These are phyloP conservation scores for Xylaria cubensis DNA, from an alignment of 495 filamentous ascomycete genomes.

Conservation along the genomic window DNA sequence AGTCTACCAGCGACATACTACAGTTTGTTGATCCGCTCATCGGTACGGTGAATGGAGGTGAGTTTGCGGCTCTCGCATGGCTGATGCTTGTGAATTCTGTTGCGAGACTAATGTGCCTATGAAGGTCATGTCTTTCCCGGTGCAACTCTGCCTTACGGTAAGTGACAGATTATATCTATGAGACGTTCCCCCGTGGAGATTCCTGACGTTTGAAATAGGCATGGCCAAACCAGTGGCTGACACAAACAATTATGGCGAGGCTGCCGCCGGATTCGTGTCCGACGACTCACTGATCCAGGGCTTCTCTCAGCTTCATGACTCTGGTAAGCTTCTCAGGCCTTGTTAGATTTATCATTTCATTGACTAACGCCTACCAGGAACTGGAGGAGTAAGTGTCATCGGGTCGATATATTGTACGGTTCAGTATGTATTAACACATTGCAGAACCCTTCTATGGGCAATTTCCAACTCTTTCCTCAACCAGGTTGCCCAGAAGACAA, in stretches of 20 bases:
- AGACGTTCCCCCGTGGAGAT: background rate
- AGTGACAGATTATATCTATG: background rate
- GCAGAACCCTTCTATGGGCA: conserved; percentile 68
- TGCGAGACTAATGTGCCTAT: conserved; percentile 15
- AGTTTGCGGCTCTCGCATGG: conserved; percentile 11
- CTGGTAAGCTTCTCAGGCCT: conserved; percentile 44
- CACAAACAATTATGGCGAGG: conserved; percentile 58
- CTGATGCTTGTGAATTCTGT: background rate
- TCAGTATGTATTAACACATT: conserved; percentile 37
- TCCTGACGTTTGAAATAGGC: conserved; percentile 30
- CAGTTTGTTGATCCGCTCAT: conserved; percentile 63
- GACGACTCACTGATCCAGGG: conserved; percentile 59
- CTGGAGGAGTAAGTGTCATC: conserved; percentile 57
- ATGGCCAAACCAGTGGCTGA: conserved; percentile 79
- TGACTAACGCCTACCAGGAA: conserved; percentile 44
- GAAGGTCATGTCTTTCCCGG: conserved; percentile 73
- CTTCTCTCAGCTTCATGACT: conserved; percentile 73
- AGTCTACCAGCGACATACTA: conserved; percentile 42
- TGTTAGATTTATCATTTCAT: conserved; percentile 23
- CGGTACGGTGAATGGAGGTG: conserved; percentile 66
- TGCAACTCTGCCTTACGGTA: conserved; percentile 71
- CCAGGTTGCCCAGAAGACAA: conserved; percentile 69
- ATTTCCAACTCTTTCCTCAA: conserved; percentile 76
- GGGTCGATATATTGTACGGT: conserved; percentile 4
- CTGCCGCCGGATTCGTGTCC: conserved; percentile 71